Base-by-base conservation (phyloP, 371 early-diverging fungal genomes). In the Mortierella sp. region DNA sequence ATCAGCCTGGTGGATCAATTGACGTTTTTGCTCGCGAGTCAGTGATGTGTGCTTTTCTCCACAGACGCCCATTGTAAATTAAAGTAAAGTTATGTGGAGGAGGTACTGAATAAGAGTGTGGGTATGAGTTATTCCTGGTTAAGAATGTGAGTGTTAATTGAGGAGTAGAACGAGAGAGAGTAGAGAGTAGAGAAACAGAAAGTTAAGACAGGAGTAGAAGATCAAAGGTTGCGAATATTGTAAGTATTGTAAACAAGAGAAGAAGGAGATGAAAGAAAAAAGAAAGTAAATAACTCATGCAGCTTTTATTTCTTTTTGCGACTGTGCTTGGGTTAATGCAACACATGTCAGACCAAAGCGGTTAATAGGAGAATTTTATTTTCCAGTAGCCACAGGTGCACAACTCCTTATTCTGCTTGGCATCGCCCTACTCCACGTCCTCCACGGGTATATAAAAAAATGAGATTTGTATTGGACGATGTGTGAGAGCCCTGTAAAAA, bases 21-120 rank as follows among this genome's bases (percentile, higher is more conserved):
- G 81, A 24, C 81, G 81, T 62, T 80, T 80, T 57, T 80, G 81
- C 52, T 80, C 81, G 37, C 81, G 81, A 16, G 81, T 80, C 5
- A 80, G 73, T 22, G 81, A 80, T 24, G 81, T 80, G 59, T 80
- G 81, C 39, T 80, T 80, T 57, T 80, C 81, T 32, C 81, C 81
- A 66, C 72, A 80, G 73, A 80, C 81, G 55, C 81, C 81, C 81
- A 80, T 80, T 45, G 39, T 67, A 26, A 39, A 51, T 57, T 28
- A 20, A 10, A 37, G 32, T 30, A 64, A 28, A 32, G 14, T 64
- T 43, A 30, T 32, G 18, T 20, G 11, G 28, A n/a, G 22, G 63
- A n/a, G 9, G 43, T 26, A 28, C 52, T 24, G 3, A 26, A 55
- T 55, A 9, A 10, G 28, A 11, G 9, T 26, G 55, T 24, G 55